Conservation (phyloP, 2,329 filamentous ascomycete genomes). For the Neobulgaria alba region DNA sequence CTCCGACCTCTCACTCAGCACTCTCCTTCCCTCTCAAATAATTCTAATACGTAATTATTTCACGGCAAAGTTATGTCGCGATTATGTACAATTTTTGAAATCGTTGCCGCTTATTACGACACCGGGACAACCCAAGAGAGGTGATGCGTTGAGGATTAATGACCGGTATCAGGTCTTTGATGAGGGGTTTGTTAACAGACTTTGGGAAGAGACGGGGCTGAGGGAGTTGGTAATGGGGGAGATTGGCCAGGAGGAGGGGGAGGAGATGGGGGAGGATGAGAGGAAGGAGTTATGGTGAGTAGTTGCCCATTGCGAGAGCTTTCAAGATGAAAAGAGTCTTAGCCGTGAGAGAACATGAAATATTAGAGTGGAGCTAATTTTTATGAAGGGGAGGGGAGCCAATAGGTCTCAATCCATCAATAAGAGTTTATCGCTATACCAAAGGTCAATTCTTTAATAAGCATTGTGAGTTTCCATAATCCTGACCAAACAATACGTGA, state of each 20-base stretch:
- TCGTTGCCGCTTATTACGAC: conserved; percentile 55
- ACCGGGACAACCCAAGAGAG: conserved; percentile 55
- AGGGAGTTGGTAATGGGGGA: conserved; percentile 38
- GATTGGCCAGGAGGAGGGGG: conserved; percentile 20
- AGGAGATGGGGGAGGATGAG: conserved; percentile 17
- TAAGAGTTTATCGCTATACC: conserved; percentile 79
- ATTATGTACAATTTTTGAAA: conserved; percentile 52
- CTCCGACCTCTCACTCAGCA: conserved; percentile 44
- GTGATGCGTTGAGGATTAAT: conserved; percentile 69
- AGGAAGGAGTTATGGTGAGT: conserved; percentile 25
- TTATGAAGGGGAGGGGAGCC: conserved; percentile 68
- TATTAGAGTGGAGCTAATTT: not conserved
- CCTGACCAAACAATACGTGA: no score
- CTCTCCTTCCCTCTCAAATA: conserved; percentile 50
- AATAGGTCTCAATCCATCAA: conserved; percentile 80
- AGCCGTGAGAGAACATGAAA: no score
- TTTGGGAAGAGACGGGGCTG: conserved; percentile 74
- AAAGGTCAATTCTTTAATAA: conserved; percentile 86
- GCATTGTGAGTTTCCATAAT: conserved; percentile 61
- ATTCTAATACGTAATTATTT: conserved; percentile 55
- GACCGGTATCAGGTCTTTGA: conserved; percentile 83
- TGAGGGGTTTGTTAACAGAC: conserved; percentile 57
- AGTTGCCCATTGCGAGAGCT: not conserved
- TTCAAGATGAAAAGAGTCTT: conserved; percentile 15
- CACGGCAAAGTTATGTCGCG: conserved; percentile 52